phyloP scores from a whole-genome alignment of 495 filamentous ascomycete species.

The Neurospora sp. region DNA sequence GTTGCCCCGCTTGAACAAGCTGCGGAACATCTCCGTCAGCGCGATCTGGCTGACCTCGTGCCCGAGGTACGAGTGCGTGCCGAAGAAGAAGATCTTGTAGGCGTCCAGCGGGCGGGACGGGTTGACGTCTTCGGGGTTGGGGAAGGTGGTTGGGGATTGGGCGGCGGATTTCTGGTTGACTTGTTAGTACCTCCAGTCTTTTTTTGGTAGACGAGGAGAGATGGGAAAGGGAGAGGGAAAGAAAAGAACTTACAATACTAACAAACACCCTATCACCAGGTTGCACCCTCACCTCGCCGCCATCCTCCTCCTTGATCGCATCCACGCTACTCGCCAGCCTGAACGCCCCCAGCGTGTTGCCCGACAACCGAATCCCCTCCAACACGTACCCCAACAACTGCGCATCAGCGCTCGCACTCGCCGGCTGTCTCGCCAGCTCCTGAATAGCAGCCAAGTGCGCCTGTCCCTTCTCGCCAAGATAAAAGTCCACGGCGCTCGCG shows the following conservation, averaged over 20 bases:
- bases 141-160: slow-evolving; percentile 54
- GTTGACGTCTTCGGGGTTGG: slow-evolving; percentile 54
- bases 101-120: slow-evolving; percentile 55
- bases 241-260: slow-evolving; percentile 40
- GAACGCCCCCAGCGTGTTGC: slow-evolving; percentile 37
- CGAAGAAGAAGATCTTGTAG: slow-evolving; percentile 59
- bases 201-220: too few relatives aligned
- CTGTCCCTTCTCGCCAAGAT: slow-evolving; percentile 46
- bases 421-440: slow-evolving; percentile 32
- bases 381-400: slow-evolving; percentile 42
- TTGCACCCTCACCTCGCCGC: slow-evolving; percentile 31
- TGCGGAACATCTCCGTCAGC: slow-evolving; percentile 58
- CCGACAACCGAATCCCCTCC: slow-evolving; percentile 41
- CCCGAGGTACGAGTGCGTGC: slow-evolving; percentile 55
- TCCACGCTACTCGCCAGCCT: slow-evolving; percentile 37
- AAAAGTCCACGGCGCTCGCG: slow-evolving; percentile 72
- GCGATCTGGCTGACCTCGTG: slow-evolving; percentile 51
- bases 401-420: slow-evolving; percentile 23
- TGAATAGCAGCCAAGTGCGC: slow-evolving; percentile 49
- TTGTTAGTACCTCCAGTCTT: too few relatives aligned
- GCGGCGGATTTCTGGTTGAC: slow-evolving; percentile 44
- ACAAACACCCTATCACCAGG: slow-evolving; percentile 34
- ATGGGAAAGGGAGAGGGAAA: slow-evolving; percentile 8
- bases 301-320: slow-evolving; percentile 38
- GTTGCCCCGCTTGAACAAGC: slow-evolving; percentile 50